Base-by-base conservation (phyloP, 805 yeast genomes). In the Saccharomycopsis malanga region DNA sequence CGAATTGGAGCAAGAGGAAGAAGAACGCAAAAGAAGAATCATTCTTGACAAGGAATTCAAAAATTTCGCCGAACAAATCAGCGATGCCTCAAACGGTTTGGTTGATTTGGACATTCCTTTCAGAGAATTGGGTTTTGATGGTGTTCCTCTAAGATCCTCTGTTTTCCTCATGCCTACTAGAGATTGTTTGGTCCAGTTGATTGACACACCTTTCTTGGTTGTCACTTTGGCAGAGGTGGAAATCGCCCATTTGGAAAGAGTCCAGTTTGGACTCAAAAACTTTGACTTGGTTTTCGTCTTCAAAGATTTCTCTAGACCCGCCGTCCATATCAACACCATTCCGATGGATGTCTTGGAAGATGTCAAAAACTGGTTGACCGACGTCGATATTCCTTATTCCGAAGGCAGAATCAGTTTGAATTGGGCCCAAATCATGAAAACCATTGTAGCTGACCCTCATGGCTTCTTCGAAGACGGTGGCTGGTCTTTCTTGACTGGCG, bases 1-100 rank as follows among this genome's bases (percentile, higher is more conserved):
- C 65, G 98, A 93, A 68, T 72, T 93, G 54, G 98, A 93, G 66
- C 97, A 91, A 66, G 98, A 93, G 69, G 97, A 91, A 67, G 98
- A 93, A 65, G 98, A 93, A 68, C 81, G 97, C 69, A 76, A 91
- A 65, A 77, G 96, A 67, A 85, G 95, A 58, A 84, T 86, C 21
- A 77, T 87, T 34, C 76, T 93, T 58, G 96, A 93, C 67, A 87
- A 84, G 64, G 98, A 93, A 66, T 93, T 89, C 68, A 82, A 80
- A 65, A 72, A 74, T 40, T 93, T 88, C 68, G 91, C 91, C 17
- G 97, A 93, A 66, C 77, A 82, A 53, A 89, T 93, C 55, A 81
- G 96, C 12, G 96, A 87, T 54, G 83, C 93, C 0, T 81, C 95
- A 0, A 77, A 79, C 58, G 95, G 95, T 29, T 64, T 80, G 53